A percentile compares a stretch with the other conserved stretches of the same genome.
These are phyloP conservation scores for Colletotrichum theobromicola DNA, from an alignment of 2,329 filamentous ascomycete species.

Conservation along the genomic window DNA sequence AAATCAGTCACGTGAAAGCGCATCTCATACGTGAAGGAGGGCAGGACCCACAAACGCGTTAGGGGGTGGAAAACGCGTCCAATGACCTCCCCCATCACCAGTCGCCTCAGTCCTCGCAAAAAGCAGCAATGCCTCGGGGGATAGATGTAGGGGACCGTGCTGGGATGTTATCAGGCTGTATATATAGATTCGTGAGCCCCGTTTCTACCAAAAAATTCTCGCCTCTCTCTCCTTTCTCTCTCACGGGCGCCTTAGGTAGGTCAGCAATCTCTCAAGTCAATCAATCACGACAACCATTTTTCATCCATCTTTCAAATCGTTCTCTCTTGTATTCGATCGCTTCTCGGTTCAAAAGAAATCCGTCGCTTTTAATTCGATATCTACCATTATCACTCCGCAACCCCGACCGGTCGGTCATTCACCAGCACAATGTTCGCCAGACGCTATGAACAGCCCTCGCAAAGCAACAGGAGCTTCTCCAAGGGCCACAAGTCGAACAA, in stretches of 20 bases:
- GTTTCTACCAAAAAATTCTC: constrained; percentile 20
- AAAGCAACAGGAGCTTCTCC: constrained; percentile 56
- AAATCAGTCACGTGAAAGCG: constrained; percentile 9
- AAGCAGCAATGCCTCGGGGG: constrained; percentile 11
- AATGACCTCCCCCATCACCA: constrained; percentile 19
- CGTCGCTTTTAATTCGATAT: background rate
- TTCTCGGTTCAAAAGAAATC: background rate
- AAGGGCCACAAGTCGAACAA: constrained; percentile 56
- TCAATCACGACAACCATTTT: background rate
- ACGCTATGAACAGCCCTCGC: constrained; percentile 45
- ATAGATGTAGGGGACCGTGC: constrained; percentile 10
- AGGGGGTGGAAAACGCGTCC: constrained; percentile 9
- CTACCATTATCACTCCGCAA: background rate
- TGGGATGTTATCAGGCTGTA: constrained; percentile 10
- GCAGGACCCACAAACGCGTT: background rate
- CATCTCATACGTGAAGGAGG: background rate
- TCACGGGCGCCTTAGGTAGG: constrained; percentile 37
- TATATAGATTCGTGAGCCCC: constrained; percentile 18
- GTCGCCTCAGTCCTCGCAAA: background rate
- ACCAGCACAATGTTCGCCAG: constrained; percentile 52
- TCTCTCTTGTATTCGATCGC: background rate
- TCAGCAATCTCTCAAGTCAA: constrained; percentile 17
- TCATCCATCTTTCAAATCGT: background rate
- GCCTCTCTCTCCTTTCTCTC: constrained; percentile 7
- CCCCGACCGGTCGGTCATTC: background rate